Base-by-base conservation (phyloP, 1,284 basidiomycete genomes). In the Microbotryomycetes sp. region DNA sequence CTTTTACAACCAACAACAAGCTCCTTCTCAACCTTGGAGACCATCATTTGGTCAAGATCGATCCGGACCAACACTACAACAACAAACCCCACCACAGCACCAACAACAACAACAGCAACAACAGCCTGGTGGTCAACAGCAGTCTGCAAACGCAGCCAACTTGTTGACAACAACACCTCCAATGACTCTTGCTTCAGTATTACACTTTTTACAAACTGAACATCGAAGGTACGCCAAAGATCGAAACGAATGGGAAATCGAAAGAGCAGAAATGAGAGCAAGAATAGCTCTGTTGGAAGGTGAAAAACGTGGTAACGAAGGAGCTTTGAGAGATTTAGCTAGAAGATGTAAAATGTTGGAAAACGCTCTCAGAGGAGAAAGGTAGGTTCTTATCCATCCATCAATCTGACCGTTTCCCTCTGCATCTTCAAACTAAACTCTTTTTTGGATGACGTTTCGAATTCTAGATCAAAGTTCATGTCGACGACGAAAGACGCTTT, bases 201-300 rank as follows among this genome's bases (percentile, higher is more conserved):
- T 99, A 63, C 94, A 98, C 79, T 97, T 92, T 77, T 82, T 98
- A 53, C 96, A 99, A 79, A 91, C 89, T 56, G 96, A 98, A 81
- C 97, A 93, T 91, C 82, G 96, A 65, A 82, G 91, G 22, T 78
- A 78, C 67, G 93, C 97, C 76, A 86, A 91, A 75, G 93, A 98
- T 79, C 84, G 94, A 72, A 98, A 99, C 76, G 93, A 97, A 78
- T 98, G 93, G 94, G 94, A 97, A 81, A 99, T 99, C 73, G 94
- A 98, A 79, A 82, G 94, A 70, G 94, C 96, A 36, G 94, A 98
- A 78, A 96, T 98, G 92, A 83, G 93, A 81, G 93, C 93, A 59
- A 85, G 94, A 56, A 97, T 98, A 70, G 94, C 94, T n/a, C 81
- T 97, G 56, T 84, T 98, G 58, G 94, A 98, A 76, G 94, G 94